Evolutionary conservation across 2,329 filamentous ascomycete genomes (phyloP), one percentile per base, ranked within the genome.

Genomic region (Lachnellula suecica): DNA sequence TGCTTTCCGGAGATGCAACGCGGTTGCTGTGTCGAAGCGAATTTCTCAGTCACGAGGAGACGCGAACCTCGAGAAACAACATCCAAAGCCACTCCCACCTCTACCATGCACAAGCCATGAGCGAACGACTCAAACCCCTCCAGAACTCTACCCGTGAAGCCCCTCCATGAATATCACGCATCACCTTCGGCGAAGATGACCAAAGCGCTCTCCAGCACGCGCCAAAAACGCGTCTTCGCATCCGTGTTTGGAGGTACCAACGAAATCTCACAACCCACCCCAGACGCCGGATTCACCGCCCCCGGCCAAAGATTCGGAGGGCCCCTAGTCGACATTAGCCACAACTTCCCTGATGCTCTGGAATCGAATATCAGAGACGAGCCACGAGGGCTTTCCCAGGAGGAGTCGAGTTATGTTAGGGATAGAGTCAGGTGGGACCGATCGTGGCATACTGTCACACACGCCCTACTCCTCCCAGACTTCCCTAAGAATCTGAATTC

Each of bases 381-480:
- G n/a, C 22, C 52, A 6, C 53, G 47, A 22, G 37, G 20, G 11
- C 31, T 35, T 9, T 31, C 49, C 24, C 43, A 35, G n/a, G 46
- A 49, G 31, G 47, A 45, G 23, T 56, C 56, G 38, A 52, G 50
- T 29, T 58, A 62, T 46, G 56, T 63, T 8, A 44, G 56, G 44
- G 60, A 68, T 59, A 83, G 85, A 68, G 72, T 76, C 49, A 74
- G 74, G 57, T 84, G 78, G 74, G 81, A 85, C 63, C 72, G 78
- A 56, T 81, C 83, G 52, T 87, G 84, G 84, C 79, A 83, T 63
- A 70, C 74, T 24, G 82, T 85, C 54, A 85, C 82, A 15, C 74
- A 79, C 25, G 73, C 72, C 29, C 79, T 87, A 42, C 74, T 76
- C 43, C 72, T 87, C 20, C 79, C 82, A 8, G 71, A 79, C 2